Percentiles rank a stretch among this genome's conserved stretches.
phyloP scores from a whole-genome alignment of 768 basidiomycete genomes.

The Dioszegia aurantiaca region DNA sequence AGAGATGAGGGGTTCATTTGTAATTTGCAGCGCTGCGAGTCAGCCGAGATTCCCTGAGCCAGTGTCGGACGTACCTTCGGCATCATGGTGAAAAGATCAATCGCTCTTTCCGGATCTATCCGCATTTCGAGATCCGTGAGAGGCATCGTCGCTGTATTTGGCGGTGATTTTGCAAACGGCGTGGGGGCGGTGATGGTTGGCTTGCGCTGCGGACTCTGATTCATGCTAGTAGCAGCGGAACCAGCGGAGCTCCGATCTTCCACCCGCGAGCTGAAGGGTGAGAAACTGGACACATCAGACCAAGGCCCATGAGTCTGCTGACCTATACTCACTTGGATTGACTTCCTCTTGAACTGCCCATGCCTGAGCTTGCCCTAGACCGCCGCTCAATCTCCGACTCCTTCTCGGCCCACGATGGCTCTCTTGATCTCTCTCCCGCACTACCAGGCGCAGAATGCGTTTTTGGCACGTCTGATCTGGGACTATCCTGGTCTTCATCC shows the following conservation, averaged over 20 bases:
- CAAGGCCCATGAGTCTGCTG: too few species aligned
- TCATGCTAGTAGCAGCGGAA: constrained; percentile 40
- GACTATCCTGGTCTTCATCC: constrained; percentile 25
- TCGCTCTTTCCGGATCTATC: constrained; percentile 69
- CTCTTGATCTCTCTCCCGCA: constrained; percentile 25
- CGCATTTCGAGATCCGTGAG: constrained; percentile 76
- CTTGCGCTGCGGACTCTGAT: constrained; percentile 33
- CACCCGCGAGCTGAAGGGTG: constrained; percentile 44
- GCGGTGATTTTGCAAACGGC: constrained; percentile 16
- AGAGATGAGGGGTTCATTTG: constrained; percentile 82
- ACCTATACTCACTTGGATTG: constrained; percentile 38
- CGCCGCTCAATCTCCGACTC: constrained; percentile 18
- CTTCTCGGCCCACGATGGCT: constrained; percentile 35
- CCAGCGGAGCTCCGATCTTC: constrained; percentile 42
- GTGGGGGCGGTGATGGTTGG: constrained; percentile 19
- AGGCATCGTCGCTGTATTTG: constrained; percentile 51
- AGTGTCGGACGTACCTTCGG: constrained; percentile 65
- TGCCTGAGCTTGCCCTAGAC: constrained; percentile 35
- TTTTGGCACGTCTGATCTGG: not conserved
- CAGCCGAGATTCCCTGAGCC: not conserved
- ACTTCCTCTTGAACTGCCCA: constrained; percentile 41
- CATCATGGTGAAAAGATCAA: constrained; percentile 95
- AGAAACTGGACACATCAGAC: constrained; percentile 35
- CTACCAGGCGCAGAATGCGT: constrained; percentile 12
- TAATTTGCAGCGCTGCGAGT: constrained; percentile 72